Base-by-base conservation (phyloP, 2,329 filamentous ascomycete genomes). In the Mycosphaerelloides madeirae region DNA sequence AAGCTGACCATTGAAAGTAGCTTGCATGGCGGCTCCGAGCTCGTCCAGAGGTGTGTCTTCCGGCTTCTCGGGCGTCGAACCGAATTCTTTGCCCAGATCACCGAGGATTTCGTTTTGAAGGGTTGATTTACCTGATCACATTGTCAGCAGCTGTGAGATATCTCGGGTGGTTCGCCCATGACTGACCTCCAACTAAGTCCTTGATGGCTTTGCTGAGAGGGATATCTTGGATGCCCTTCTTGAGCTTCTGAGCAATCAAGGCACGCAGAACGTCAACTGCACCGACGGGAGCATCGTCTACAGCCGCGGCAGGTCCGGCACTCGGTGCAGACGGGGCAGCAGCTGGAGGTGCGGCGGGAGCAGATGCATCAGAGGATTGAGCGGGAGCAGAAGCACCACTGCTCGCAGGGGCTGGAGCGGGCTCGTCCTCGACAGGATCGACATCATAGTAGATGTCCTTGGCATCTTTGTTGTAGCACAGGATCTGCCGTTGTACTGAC, bases 361-460 rank as follows among this genome's bases (percentile, higher is more conserved):
- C 45, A 29, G 75, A 54, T 41, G 74, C 61, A 33, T 73, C 63
- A 37, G 81, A 68, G 16, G 78, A 69, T 28, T 68, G 57, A 11
- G 69, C 49, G 29, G 75, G 55, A 39, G 74, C 62, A 31, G 72
- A 65, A n/a, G 69, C 57, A 33, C 74, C 64, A 36, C 77, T 65
- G 50, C 70, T 64, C 22, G 22, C 22, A 18, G 83, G 73, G 35
- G 64, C 64, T 36, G 62, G 63, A 59, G 65, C 57, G 14, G 85
- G 79, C 69, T 97, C 93, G 46, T 98, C 93, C 62, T 94, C 88
- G 22, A 95, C 76, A 0, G 93, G 93, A 63, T 98, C 93, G 34
- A 95, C 90, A 65, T 96, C 91, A 70, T 98, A 98, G 76, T 98
- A 98, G 55, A 98, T 98, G 69, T 98, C 93, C 69, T 96, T 97